A percentile compares a stretch with the other conserved stretches of the same genome.
Conservation (phyloP, 306 rosid species). For the Alnus glutinosa region DNA sequence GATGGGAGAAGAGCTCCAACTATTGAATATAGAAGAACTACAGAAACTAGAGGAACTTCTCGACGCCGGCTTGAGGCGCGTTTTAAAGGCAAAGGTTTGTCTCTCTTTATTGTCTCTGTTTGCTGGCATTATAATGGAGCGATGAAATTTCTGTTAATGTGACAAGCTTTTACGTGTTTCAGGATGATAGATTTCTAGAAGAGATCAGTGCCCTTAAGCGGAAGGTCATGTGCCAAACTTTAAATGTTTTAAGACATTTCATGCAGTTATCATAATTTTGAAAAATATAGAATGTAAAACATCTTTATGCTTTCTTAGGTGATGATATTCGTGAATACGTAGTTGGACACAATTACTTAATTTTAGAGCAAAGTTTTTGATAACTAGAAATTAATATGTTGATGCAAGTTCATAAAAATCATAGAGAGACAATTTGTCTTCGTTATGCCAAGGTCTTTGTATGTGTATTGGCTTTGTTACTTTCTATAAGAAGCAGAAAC, state of each 20-base stretch:
- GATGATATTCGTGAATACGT: too few relatives aligned
- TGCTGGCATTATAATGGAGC: not conserved
- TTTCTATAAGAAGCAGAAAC: too few relatives aligned
- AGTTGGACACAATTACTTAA: too few relatives aligned
- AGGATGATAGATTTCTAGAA: slow-evolving; percentile 25
- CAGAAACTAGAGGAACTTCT: slow-evolving; percentile 24
- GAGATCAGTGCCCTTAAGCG: slow-evolving; percentile 26
- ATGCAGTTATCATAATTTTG: not conserved
- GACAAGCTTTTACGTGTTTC: not conserved
- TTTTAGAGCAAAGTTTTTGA: too few relatives aligned
- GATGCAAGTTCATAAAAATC: too few relatives aligned
- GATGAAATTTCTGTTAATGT: not conserved
- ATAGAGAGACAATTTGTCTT: too few relatives aligned
- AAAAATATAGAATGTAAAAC: not conserved
- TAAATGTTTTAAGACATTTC: not conserved
- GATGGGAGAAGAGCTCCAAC: slow-evolving; percentile 39
- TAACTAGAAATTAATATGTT: too few relatives aligned
- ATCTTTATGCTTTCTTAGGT: not conserved
- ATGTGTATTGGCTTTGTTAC: too few relatives aligned
- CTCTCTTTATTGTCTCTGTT: not conserved
- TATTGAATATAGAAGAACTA: slow-evolving; percentile 26
- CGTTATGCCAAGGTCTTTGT: too few relatives aligned
- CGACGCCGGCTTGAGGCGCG: slow-evolving; percentile 24
- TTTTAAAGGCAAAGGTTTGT: slow-evolving; percentile 27
- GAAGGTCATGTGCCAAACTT: slow-evolving; percentile 28